These are phyloP conservation scores for Claviceps digitariae DNA, from an alignment of 2,329 filamentous ascomycete species.

Conservation along the genomic window DNA sequence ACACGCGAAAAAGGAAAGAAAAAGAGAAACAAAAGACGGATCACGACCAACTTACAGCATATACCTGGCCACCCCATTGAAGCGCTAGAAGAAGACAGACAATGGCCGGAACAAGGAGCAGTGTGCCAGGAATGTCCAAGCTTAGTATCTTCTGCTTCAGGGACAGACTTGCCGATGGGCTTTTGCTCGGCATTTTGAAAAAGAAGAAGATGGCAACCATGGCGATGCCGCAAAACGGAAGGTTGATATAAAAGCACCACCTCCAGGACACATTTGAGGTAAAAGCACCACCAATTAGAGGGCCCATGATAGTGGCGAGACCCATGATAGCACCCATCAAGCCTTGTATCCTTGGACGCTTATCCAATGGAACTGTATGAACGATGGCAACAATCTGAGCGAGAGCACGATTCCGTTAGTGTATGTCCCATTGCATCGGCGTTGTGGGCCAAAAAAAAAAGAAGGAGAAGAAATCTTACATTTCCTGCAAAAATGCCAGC, in stretches of 20 bases:
- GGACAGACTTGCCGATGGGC: background rate
- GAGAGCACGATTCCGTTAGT: background rate
- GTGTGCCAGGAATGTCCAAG: background rate
- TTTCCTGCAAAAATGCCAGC: constrained; percentile 25
- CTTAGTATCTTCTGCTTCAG: background rate
- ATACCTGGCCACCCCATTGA: constrained; percentile 28
- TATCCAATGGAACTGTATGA: background rate
- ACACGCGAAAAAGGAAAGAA: background rate
- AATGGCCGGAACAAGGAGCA: background rate
- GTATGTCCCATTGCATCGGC: no score
- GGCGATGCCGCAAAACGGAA: constrained; percentile 23
- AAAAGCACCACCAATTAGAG: constrained; percentile 24
- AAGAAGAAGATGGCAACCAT: constrained; percentile 24
- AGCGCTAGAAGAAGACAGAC: constrained; percentile 32
- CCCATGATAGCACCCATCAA: constrained; percentile 24
- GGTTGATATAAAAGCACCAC: constrained; percentile 28
- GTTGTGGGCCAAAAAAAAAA: background rate
- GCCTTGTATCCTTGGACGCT: constrained; percentile 8
- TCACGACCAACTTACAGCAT: constrained; percentile 10
- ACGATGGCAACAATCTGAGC: background rate
- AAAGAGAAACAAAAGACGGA: no score
- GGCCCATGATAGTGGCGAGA: constrained; percentile 23
- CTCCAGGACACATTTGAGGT: constrained; percentile 24
- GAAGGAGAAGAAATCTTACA: background rate
- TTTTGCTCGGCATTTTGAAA: constrained; percentile 15